Conservation (phyloP, 2,329 filamentous ascomycete genomes). For the Colletotrichum caudatum region DNA sequence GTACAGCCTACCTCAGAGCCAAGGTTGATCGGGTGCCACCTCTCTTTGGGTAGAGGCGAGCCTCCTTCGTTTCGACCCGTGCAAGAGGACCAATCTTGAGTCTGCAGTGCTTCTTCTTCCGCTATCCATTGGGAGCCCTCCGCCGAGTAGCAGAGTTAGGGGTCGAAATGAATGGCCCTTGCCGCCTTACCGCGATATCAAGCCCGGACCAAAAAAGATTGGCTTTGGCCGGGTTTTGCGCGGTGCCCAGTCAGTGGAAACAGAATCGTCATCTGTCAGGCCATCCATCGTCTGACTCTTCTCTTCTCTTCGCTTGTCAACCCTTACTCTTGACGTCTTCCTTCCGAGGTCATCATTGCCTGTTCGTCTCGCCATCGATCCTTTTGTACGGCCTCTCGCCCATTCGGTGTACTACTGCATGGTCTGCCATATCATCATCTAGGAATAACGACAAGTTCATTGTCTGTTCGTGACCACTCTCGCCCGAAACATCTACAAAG, state of each 20-base stretch:
- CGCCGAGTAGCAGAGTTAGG: slow-evolving; percentile 29
- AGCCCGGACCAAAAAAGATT: slow-evolving; percentile 23
- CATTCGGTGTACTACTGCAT: slow-evolving; percentile 13
- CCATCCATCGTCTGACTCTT: slow-evolving; percentile 34
- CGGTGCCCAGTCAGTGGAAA: slow-evolving; percentile 33
- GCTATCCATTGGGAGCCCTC: slow-evolving; percentile 24
- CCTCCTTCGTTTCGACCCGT: slow-evolving; percentile 32
- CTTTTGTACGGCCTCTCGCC: slow-evolving; percentile 34
- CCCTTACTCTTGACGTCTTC: slow-evolving; percentile 3
- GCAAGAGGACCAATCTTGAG: not conserved
- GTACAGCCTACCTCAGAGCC: slow-evolving; percentile 18
- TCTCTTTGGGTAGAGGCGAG: slow-evolving; percentile 17
- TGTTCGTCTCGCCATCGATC: slow-evolving; percentile 13
- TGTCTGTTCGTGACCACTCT: slow-evolving; percentile 16
- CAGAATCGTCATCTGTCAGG: slow-evolving; percentile 41
- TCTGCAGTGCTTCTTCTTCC: not conserved
- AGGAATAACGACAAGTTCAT: slow-evolving; percentile 35
- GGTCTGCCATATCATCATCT: not conserved
- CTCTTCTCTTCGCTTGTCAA: slow-evolving; percentile 8
- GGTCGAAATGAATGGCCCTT: slow-evolving; percentile 20
- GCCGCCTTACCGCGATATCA: slow-evolving; percentile 33
- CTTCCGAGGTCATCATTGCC: slow-evolving; percentile 32
- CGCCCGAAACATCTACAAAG: slow-evolving; percentile 29
- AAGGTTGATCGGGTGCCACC: slow-evolving; percentile 29
- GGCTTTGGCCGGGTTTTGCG: slow-evolving; percentile 24